Conservation (phyloP, 1,284 basidiomycete species). For the Cryptococcus sp. region DNA sequence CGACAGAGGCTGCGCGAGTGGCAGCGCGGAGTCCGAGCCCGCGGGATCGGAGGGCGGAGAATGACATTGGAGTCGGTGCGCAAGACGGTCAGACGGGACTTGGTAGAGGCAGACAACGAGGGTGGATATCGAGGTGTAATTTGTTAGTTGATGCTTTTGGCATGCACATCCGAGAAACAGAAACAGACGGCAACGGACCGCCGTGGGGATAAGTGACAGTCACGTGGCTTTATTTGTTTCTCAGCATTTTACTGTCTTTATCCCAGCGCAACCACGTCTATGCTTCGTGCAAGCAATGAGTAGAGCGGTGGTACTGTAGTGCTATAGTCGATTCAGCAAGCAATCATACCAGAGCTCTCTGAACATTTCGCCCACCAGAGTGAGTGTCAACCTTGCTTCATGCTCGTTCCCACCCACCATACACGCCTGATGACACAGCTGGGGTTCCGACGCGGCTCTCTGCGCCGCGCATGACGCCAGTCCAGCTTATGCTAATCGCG, state of each 20-base stretch:
- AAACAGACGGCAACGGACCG: slow-evolving; percentile 5
- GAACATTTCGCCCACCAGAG: not conserved
- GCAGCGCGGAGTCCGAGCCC: slow-evolving; percentile 15
- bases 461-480: slow-evolving; percentile 14
- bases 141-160: not conserved
- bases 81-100: too few relatives aligned
- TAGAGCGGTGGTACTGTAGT: too few relatives aligned
- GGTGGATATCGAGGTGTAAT: not conserved
- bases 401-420: not conserved
- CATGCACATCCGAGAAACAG: not conserved
- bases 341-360: too few relatives aligned
- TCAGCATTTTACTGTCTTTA: slow-evolving; percentile 11
- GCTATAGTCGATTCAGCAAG: too few relatives aligned
- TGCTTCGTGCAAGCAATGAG: not conserved
- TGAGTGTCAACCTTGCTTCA: not conserved
- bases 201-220: slow-evolving; percentile 5
- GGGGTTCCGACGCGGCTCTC: slow-evolving; percentile 16
- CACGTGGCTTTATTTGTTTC: slow-evolving; percentile 16
- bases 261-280: slow-evolving; percentile 1
- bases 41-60: slow-evolving; percentile 19
- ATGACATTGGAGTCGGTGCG: slow-evolving; percentile 9
- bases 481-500: slow-evolving; percentile 27
- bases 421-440: slow-evolving; percentile 20
- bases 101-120: too few relatives aligned
- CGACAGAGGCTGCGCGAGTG: slow-evolving; percentile 15